Conservation (phyloP, 2,329 filamentous ascomycete species). For the Bipolaris cookei region DNA sequence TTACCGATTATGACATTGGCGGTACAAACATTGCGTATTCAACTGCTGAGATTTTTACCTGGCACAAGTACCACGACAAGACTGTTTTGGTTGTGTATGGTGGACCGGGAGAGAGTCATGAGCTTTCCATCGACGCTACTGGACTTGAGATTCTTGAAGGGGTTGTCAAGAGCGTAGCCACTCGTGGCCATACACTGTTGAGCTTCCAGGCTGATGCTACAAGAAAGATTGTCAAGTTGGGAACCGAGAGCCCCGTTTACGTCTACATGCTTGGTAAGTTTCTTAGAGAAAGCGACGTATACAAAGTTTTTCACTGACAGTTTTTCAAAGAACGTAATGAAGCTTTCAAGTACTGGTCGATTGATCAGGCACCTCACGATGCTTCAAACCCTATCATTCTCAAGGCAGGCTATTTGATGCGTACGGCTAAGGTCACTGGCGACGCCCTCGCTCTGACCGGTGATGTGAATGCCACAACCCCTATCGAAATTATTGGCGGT, state of each 20-base stretch:
- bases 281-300: neutral
- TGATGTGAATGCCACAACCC: conserved; percentile 73
- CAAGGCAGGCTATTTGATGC: conserved; percentile 68
- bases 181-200: conserved; percentile 55
- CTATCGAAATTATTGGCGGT: conserved; percentile 71
- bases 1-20: conserved; percentile 70
- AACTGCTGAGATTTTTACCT: conserved; percentile 71
- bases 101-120: conserved; percentile 66
- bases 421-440: conserved; percentile 63
- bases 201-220: conserved; percentile 64
- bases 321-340: conserved; percentile 63
- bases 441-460: conserved; percentile 68
- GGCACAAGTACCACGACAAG: conserved; percentile 67
- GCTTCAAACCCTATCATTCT: conserved; percentile 59
- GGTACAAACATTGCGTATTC: conserved; percentile 68
- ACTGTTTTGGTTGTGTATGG: conserved; percentile 70
- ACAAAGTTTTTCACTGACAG: conserved; percentile 21
- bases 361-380: conserved; percentile 54
- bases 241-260: conserved; percentile 52
- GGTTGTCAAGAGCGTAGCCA: conserved; percentile 46
- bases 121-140: conserved; percentile 59
- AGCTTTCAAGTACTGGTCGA: conserved; percentile 73
- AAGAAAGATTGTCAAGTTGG: conserved; percentile 60
- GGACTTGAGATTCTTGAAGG: conserved; percentile 52
- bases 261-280: conserved; percentile 63